Evolutionary conservation across 345 rosid genomes (phyloP), one percentile per base, ranked within the genome.

Genomic region (Murraya paniculata): DNA sequence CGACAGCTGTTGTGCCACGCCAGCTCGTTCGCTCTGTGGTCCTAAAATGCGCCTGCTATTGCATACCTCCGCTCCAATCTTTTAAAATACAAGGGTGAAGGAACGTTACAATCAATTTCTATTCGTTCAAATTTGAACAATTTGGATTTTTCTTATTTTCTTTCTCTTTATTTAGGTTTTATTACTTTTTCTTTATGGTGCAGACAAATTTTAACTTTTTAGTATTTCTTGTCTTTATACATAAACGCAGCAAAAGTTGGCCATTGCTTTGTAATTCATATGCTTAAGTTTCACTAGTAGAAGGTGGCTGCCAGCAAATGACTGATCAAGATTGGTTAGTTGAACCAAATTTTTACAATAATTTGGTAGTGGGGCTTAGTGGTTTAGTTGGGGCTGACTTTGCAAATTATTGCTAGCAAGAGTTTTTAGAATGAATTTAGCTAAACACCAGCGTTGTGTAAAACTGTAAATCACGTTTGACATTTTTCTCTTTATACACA

Each of bases 1-100:
- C 18, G 38, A 76, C 79, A 76, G 79, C 78, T 65, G 35, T 75
- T 19, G 3, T 64, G 59, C 24, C 45, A 30, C 14, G 11, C 31
- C 60, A 22, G 60, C 60, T 2, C 27, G 25, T 22, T 58, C 57
- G 0, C 16, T 13, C 14, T 9, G 7, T 58, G 25, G 71, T 24
- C 19, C 55, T 66, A 4, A 22, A 53, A 18, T 53, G 50, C 13
- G 50, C 50, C 3, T 45, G 11, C 50, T 11, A 45, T 11, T 45
- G 4, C 50, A 11, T 1, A 0, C 4, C 16, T 45, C 50, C 50
- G 11, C n/a, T n/a, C n/a, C n/a, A 45, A 0, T 0, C 16, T 50
- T 50, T 50, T 4, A 18, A 50, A 50, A 50, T 1, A 50, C 6
- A 18, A 50, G 22, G 1, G 19, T 4, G 19, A 16, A 35, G 4